Base-by-base conservation (phyloP, 129 eudicot species). In the Artemisia argyi region DNA sequence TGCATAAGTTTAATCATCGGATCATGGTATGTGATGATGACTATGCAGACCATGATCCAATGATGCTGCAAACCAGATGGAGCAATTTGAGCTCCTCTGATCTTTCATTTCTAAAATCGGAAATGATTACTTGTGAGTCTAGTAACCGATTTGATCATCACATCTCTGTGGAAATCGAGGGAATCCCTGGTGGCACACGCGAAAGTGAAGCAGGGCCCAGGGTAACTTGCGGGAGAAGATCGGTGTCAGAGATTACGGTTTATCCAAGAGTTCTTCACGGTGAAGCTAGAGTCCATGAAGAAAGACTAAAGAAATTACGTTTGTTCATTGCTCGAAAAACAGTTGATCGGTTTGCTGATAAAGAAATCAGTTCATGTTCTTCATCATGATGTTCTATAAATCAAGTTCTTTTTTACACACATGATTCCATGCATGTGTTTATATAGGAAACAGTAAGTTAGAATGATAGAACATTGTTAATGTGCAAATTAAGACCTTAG, bases 71-170 rank as follows among this genome's bases (percentile, higher is more conserved):
- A 30, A 30, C 81, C 50, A 78, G 97, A 54, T 92, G 97, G 97
- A 92, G 97, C 84, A 86, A 71, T 69, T 83, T 92, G 5, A 88
- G 85, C 61, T 87, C 96, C 26, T 89, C 96, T 7, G 97, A 92
- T 72, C 85, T 89, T 49, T 61, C 85, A 62, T 75, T 80, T 50
- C 62, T 89, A 30, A 89, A 85, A 26, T 91, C 92, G 1, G 92
- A 88, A 67, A 88, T 91, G 87, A 78, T 87, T n/a, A 80, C 78
- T 48, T 79, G 82, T 2, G 17, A 58, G 11, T 79, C 94, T 54
- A 87, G 86, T 54, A 69, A 76, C 19, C 75, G 82, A 17, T 83
- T 87, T 51, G 68, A 63, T 18, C 39, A 60, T 53, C 80, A 5
- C 28, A 68, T 10, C 22, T 13, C 66, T 53, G 17, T 11, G 9